A percentile compares a stretch with the other conserved stretches of the same genome.
These are phyloP conservation scores for Brassica rapa DNA, from an alignment of 345 rosid species.

Conservation along the genomic window DNA sequence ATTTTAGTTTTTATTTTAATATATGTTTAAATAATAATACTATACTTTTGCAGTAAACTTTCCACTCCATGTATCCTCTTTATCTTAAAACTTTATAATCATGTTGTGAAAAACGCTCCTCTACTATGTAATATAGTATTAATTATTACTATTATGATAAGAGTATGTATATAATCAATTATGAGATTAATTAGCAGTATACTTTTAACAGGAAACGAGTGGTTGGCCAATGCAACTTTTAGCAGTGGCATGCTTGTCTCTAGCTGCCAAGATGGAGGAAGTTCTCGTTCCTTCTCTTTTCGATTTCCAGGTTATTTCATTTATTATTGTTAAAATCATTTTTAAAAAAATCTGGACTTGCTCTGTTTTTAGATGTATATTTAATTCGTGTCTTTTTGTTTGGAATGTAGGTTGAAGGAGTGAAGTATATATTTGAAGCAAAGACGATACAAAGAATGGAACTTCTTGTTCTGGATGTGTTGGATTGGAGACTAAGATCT, in stretches of 20 bases:
- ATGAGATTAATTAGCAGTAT: slow-evolving; percentile 19
- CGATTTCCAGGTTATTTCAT: slow-evolving; percentile 74
- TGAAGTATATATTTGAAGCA: slow-evolving; percentile 74
- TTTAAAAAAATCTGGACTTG: neutral
- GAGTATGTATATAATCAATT: slow-evolving; percentile 7
- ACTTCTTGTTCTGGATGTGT: slow-evolving; percentile 70
- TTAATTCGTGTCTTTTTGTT: neutral
- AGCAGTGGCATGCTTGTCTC: slow-evolving; percentile 85
- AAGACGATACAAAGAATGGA: slow-evolving; percentile 91
- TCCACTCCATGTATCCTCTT: slow-evolving; percentile 28
- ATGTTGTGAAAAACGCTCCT: slow-evolving; percentile 38
- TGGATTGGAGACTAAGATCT: slow-evolving; percentile 96
- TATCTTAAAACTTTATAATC: slow-evolving; percentile 27
- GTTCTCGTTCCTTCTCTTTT: slow-evolving; percentile 78
- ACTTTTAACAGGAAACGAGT: slow-evolving; percentile 50
- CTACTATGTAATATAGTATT: neutral
- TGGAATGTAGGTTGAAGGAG: slow-evolving; percentile 60
- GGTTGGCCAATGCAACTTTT: slow-evolving; percentile 96
- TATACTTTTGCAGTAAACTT: slow-evolving; percentile 42
- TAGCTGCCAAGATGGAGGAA: slow-evolving; percentile 99
- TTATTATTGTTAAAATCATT: neutral
- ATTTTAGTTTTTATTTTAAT: neutral
- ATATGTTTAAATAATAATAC: slow-evolving; percentile 17
- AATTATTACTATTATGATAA: neutral
- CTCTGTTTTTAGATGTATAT: neutral